Percentiles rank a stretch among this genome's conserved stretches.
These are phyloP conservation scores for Phytomonas sp. DNA, from an alignment of 208 protist species.

Conservation along the genomic window DNA sequence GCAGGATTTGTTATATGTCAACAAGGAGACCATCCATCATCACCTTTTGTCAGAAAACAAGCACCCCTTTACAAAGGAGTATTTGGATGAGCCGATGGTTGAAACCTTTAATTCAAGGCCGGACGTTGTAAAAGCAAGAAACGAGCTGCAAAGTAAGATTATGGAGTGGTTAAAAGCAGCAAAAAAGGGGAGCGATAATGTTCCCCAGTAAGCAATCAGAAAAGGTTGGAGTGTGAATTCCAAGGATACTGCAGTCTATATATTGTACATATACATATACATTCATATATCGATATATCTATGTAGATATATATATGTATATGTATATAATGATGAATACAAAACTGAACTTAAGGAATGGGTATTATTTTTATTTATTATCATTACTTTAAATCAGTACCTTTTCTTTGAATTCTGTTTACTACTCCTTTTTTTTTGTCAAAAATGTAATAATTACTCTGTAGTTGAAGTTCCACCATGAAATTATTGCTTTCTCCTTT, in stretches of 20 bases:
- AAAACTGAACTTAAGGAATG: slow-evolving; percentile 5
- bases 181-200: slow-evolving; percentile 6
- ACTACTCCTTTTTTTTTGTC: background rate
- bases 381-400: background rate
- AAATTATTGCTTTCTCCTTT: background rate
- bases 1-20: slow-evolving; percentile 70
- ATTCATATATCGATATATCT: background rate
- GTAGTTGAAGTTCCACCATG: background rate
- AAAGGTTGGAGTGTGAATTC: background rate
- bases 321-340: slow-evolving; percentile 5
- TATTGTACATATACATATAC: background rate
- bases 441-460: background rate
- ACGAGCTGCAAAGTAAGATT: slow-evolving; percentile 50
- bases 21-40: slow-evolving; percentile 81
- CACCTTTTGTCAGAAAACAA: slow-evolving; percentile 78
- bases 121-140: slow-evolving; percentile 41
- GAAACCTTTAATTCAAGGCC: slow-evolving; percentile 67
- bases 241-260: background rate
- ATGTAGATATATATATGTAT: background rate
- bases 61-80: slow-evolving; percentile 86
- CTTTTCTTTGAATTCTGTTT: background rate
- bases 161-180: slow-evolving; percentile 46
- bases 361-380: background rate
- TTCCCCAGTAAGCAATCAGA: background rate
- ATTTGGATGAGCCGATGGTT: slow-evolving; percentile 79